Evolutionary conservation across 1,284 basidiomycete genomes (phyloP), one percentile per base, ranked within the genome.

Genomic region (Naganishia sp.): DNA sequence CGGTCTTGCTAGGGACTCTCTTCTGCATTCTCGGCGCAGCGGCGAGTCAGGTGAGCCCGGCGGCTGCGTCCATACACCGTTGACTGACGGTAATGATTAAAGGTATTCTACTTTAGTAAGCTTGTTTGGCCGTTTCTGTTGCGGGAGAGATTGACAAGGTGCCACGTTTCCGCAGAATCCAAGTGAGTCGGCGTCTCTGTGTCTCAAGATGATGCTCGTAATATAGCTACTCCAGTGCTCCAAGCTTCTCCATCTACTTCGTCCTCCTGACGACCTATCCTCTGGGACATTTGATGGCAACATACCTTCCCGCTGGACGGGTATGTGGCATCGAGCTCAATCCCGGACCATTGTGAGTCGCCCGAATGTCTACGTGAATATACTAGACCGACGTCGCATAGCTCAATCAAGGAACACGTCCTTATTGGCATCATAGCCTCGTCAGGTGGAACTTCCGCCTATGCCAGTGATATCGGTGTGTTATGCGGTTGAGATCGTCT

Each of bases 1-100:
- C 82, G 3, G 67, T 84, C 5, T 18, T 84, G 6, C 78, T 85
- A n/a, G 84, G 84, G 1, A 76, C 74, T 1, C 68, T 82, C 47
- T 83, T 85, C 71, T 84, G 83, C 67, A 69, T 83, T 17, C 71
- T 84, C 1, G 84, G 84, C 6, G 84, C 84, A 11, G 77, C 79
- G 15, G 78, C 81, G 7, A 68, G 67, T 54, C 67, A 68, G 47
- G 66, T 67, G 31, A 55, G 65, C 39, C 9, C 7, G 15, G n/a
- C 18, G 10, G 17, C 21, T 43, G 5, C 13, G 2, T 18, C 43
- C 18, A 21, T 52, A 1, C n/a, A 32, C 31, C 25, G 13, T 39
- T 13, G 43, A 13, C 21, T 56, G 46, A 58, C 25, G 2, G 5
- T 23, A 23, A 6, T n/a, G 1, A 1, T 21, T 2, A n/a, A 28